These are phyloP conservation scores for Lecanicillium sp. DNA, from an alignment of 2,329 filamentous ascomycete genomes.

Conservation along the genomic window DNA sequence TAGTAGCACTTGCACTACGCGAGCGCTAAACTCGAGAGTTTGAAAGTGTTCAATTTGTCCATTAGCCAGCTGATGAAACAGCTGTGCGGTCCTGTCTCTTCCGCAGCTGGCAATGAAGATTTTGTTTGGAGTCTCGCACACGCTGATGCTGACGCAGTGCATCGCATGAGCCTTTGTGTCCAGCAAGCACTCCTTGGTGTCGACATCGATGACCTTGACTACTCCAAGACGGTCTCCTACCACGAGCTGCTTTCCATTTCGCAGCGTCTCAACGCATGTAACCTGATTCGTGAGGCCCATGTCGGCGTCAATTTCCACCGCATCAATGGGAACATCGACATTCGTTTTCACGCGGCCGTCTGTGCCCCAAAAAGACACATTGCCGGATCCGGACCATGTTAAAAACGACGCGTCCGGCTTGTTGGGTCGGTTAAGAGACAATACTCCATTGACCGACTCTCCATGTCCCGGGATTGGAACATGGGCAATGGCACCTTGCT, in stretches of 20 bases:
- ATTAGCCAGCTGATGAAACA: slow-evolving; percentile 58
- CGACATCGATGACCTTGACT: slow-evolving; percentile 58
- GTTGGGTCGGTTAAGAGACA: slow-evolving; percentile 53
- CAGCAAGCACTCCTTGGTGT: slow-evolving; percentile 52
- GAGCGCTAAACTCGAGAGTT: slow-evolving; percentile 86
- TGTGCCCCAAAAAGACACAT: slow-evolving; percentile 73
- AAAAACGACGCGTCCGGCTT: slow-evolving; percentile 63
- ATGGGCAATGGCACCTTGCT: slow-evolving; percentile 29
- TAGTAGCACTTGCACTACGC: slow-evolving; percentile 66
- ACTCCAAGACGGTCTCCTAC: slow-evolving; percentile 84
- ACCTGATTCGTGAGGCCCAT: slow-evolving; percentile 49
- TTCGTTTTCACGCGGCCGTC: slow-evolving; percentile 60
- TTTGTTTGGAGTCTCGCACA: slow-evolving; percentile 53
- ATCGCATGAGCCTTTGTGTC: slow-evolving; percentile 79
- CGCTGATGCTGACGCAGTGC: slow-evolving; percentile 74
- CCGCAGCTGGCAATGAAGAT: slow-evolving; percentile 74
- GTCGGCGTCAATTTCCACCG: slow-evolving; percentile 40
- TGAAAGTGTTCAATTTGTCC: slow-evolving; percentile 71
- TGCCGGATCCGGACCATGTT: slow-evolving; percentile 80
- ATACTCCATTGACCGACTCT: slow-evolving; percentile 65
- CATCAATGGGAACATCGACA: slow-evolving; percentile 62
- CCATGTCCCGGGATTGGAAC: slow-evolving; percentile 55
- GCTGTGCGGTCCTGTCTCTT: slow-evolving; percentile 82
- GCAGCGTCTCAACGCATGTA: slow-evolving; percentile 50
- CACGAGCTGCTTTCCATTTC: slow-evolving; percentile 59